A percentile compares a stretch with the other conserved stretches of the same genome.
Conservation (phyloP, 345 rosid genomes). For the Salix koriyanagi region DNA sequence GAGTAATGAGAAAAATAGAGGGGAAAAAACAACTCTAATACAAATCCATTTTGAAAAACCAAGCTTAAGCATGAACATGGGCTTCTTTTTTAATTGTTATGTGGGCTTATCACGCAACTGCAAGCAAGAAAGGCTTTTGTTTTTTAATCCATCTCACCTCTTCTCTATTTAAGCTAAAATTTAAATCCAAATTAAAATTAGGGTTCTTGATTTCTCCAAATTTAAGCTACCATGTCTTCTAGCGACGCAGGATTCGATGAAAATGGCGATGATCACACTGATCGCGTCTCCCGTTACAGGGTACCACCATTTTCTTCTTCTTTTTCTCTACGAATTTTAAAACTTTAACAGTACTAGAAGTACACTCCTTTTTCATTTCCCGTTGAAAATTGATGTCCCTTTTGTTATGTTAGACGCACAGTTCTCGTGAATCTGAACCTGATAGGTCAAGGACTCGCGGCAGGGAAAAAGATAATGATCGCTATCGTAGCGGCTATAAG, state of each 20-base stretch:
- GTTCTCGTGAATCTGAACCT: conserved; percentile 15
- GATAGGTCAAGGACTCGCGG: conserved; percentile 17
- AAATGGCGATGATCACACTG: not conserved
- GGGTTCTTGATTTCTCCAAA: not conserved
- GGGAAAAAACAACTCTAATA: too few relatives aligned
- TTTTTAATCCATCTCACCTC: not conserved
- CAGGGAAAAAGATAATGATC: conserved; percentile 7
- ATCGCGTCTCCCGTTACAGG: not conserved
- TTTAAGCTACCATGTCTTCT: not conserved
- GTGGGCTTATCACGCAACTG: not conserved
- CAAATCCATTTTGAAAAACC: not conserved
- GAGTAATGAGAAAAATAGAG: too few relatives aligned
- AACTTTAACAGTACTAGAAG: not conserved
- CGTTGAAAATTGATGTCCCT: not conserved
- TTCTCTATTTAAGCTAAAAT: not conserved
- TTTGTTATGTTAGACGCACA: not conserved
- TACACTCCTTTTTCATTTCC: not conserved
- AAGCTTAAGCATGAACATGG: not conserved
- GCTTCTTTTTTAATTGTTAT: not conserved
- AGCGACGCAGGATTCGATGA: not conserved
- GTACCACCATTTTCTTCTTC: not conserved
- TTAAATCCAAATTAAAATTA: not conserved
- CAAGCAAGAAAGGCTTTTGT: accelerated
- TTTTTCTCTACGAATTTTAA: not conserved
- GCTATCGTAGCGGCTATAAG: conserved; percentile 11